Base-by-base conservation (phyloP, 257 asterid genomes). In the Jacaranda copaia region DNA sequence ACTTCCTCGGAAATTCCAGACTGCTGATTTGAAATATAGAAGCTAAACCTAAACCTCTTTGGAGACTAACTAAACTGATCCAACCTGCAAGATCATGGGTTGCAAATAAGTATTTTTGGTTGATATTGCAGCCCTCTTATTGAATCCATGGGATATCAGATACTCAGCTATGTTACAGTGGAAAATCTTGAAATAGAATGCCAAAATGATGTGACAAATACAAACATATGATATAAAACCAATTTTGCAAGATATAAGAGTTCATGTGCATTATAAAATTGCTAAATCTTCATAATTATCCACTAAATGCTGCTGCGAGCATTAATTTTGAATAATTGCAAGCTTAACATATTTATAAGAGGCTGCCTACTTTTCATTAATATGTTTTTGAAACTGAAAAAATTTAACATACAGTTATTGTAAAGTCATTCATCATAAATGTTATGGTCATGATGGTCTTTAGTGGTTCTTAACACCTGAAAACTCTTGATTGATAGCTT, bases 51-150 rank as follows among this genome's bases (percentile, higher is more conserved):
- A 38, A 39, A 8, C 6, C 52, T 12, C 16, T 52, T 35, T 49
- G 68, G 56, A 60, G 15, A 42, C 18, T 68, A n/a, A 67, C 58
- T 25, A 11, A 12, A 40, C 20, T 8, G 39, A 59, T 20, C 38
- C 48, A 32, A 58, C 56, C 65, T 65, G 66, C 71, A 46, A 48
- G 55, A 56, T 35, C 48, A 48, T 6, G 56, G 60, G 62, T 48
- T 35, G 40, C 55, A 11, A 48, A 68, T 13, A 58, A 59, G 42
- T 60, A 77, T 32, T 7, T 77, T 36, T 77, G 52, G 71, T 49
- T 45, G 13, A 58, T 36, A 6, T n/a, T 0, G 32, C 61, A 35
- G 53, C 42, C 49, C 14, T 49, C 40, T 32, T 25, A 48, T 46
- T 56, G 25, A 15, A 58, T 68, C 70, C 53, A 25, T 15, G 36